These are phyloP conservation scores for Alternaria longipes DNA, from an alignment of 2,329 filamentous ascomycete genomes.

Conservation along the genomic window DNA sequence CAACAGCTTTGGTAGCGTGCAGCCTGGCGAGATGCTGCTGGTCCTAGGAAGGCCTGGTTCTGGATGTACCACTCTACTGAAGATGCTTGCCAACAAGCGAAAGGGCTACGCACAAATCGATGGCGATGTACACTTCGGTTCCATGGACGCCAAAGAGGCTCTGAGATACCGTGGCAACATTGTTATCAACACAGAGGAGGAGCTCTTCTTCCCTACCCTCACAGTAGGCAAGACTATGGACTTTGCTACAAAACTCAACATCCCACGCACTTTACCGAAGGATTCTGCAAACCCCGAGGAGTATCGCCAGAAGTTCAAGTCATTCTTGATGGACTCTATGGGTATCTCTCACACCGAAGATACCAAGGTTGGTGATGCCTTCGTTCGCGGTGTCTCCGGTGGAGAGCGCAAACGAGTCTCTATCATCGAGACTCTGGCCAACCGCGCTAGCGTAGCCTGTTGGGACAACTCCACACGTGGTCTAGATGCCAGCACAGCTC, in stretches of 20 bases:
- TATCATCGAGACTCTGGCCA: conserved; percentile 71
- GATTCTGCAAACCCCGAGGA: conserved; percentile 57
- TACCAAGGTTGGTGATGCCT: conserved; percentile 75
- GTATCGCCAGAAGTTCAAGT: conserved; percentile 57
- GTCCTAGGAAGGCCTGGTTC: conserved; percentile 71
- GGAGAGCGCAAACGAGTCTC: conserved; percentile 75
- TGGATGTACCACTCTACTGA: conserved; percentile 68
- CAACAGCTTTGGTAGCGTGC: conserved; percentile 71
- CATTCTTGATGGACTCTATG: conserved; percentile 62
- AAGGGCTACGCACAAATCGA: conserved; percentile 77
- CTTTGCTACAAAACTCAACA: conserved; percentile 66
- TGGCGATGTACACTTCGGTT: conserved; percentile 56
- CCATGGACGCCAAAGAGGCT: conserved; percentile 76
- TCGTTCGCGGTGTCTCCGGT: conserved; percentile 71
- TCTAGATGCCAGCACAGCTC: conserved; percentile 53
- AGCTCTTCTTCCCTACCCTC: conserved; percentile 62
- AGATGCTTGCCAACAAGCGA: conserved; percentile 63
- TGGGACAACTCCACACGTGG: conserved; percentile 57
- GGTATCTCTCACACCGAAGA: conserved; percentile 63
- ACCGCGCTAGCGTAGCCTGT: conserved; percentile 64
- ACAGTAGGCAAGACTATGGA: conserved; percentile 63
- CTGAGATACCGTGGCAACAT: conserved; percentile 81
- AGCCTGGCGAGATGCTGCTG: conserved; percentile 76
- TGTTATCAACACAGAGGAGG: conserved; percentile 68
- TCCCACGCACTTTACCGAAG: conserved; percentile 64